Conservation (phyloP, 352 stramenopile genomes). For the Globisporangium acanthophoron region DNA sequence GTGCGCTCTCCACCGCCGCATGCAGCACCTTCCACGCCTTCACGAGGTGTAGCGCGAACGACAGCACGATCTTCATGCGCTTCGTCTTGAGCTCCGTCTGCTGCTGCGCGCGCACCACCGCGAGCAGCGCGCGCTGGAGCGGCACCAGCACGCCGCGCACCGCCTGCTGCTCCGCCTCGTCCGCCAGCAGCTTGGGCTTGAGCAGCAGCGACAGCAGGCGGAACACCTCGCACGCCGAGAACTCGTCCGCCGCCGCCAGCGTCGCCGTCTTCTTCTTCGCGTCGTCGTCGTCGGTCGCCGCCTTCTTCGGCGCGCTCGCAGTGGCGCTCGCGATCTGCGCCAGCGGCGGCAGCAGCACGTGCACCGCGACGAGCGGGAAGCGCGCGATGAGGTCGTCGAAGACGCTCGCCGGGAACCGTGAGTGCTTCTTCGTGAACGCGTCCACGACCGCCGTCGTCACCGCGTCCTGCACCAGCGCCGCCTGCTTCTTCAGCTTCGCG, state of each 20-base stretch:
- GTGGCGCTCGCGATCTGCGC: slow-evolving; percentile 30
- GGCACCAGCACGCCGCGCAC: slow-evolving; percentile 26
- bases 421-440: slow-evolving; percentile 81
- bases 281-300: not conserved
- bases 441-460: slow-evolving; percentile 33
- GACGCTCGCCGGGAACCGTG: slow-evolving; percentile 57
- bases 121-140: slow-evolving; percentile 40
- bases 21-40: slow-evolving; percentile 44
- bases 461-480: slow-evolving; percentile 18
- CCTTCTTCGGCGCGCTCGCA: slow-evolving; percentile 7
- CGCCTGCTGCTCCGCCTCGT: slow-evolving; percentile 24
- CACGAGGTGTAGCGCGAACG: slow-evolving; percentile 61
- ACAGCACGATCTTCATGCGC: slow-evolving; percentile 64
- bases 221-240: slow-evolving; percentile 74
- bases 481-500: not conserved
- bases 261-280: slow-evolving; percentile 20
- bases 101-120: slow-evolving; percentile 27
- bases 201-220: slow-evolving; percentile 60
- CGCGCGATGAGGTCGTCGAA: slow-evolving; percentile 67
- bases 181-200: slow-evolving; percentile 46
- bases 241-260: slow-evolving; percentile 50
- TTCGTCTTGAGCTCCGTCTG: slow-evolving; percentile 56
- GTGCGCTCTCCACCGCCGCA: slow-evolving; percentile 18
- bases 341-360: slow-evolving; percentile 53
- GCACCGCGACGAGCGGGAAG: slow-evolving; percentile 40